Evolutionary conservation across 2,329 filamentous ascomycete genomes (phyloP).

Genomic region (Claviceps paspali): DNA sequence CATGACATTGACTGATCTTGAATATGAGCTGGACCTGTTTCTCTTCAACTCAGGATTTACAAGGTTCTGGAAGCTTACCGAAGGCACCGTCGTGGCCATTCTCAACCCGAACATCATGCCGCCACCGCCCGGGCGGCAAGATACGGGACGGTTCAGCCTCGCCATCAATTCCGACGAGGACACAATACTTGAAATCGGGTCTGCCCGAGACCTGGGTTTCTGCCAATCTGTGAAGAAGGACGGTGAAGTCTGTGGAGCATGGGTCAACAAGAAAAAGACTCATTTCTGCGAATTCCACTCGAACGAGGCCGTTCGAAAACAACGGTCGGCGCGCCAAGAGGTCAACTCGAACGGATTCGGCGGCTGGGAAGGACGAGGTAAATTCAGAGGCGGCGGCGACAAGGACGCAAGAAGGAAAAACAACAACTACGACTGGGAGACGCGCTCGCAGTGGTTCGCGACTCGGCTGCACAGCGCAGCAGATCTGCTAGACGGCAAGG

Average conservation of each 20-base stretch:
- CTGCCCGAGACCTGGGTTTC: constrained; percentile 69
- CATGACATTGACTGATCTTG: constrained; percentile 70
- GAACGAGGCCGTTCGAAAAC: constrained; percentile 63
- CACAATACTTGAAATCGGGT: constrained; percentile 78
- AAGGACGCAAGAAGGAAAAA: constrained; percentile 10
- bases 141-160: constrained; percentile 73
- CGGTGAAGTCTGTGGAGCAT: constrained; percentile 62
- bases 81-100: constrained; percentile 83
- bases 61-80: constrained; percentile 82
- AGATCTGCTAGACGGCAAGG: constrained; percentile 49
- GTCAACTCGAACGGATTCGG: constrained; percentile 53
- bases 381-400: constrained; percentile 9
- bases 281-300: constrained; percentile 90
- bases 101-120: constrained; percentile 87
- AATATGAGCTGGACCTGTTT: constrained; percentile 82
- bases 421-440: constrained; percentile 40
- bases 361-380: constrained; percentile 15
- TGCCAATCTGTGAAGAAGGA: constrained; percentile 79
- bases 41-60: constrained; percentile 85
- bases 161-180: constrained; percentile 77
- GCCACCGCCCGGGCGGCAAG: constrained; percentile 56
- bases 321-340: constrained; percentile 52
- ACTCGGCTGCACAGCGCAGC: constrained; percentile 37
- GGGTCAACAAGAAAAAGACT: constrained; percentile 80
- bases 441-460: constrained; percentile 42